Evolutionary conservation across 106 monocot species (phyloP), one percentile per base, ranked within the genome.

Genomic region (Phalaenopsis aphrodite): DNA sequence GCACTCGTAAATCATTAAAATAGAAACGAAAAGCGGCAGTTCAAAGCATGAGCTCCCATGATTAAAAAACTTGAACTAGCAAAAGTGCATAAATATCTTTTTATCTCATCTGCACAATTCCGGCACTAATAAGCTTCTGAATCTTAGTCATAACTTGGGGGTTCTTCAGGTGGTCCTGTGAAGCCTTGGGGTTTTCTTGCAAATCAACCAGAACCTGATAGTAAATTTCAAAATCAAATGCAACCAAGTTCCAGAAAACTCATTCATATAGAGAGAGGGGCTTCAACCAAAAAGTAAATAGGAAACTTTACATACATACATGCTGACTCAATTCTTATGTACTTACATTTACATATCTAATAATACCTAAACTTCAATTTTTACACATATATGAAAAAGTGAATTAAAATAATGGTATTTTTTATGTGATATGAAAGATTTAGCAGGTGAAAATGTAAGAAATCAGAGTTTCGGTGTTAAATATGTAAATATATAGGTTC

Each of bases 91-190:
- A 7, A 65, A 69, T 36, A 10, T 45, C 15, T 39, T 76, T 49
- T 82, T 72, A 96, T 85, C 81, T 91, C 89, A 96, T 96, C 57
- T 96, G 95, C 24, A 96, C 95, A 37, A 96, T 96, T 42, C 95
- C 95, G 1, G 95, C 92, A 48, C 90, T 83, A 15, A 91, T 80
- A 30, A 95, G 92, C 82, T 93, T 95, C 84, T 95, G 95, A 43
- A 95, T 95, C 82, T 95, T 95, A 39, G 87, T 78, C 95, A 90
- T 89, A 2, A 95, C 90, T 61, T 92, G 92, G 5, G 88, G 92
- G 72, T 91, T 95, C 86, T 93, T 95, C 76, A 95, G 81, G 74
- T 95, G 95, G 17, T 89, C 87, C 80, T 95, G 95, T 4, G 92
- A 87, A 43, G 89, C 45, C 76, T 43, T 78, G 0, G 95, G 95